Base-by-base conservation (phyloP, 805 yeast genomes). In the Metschnikowia drakensbergensis region DNA sequence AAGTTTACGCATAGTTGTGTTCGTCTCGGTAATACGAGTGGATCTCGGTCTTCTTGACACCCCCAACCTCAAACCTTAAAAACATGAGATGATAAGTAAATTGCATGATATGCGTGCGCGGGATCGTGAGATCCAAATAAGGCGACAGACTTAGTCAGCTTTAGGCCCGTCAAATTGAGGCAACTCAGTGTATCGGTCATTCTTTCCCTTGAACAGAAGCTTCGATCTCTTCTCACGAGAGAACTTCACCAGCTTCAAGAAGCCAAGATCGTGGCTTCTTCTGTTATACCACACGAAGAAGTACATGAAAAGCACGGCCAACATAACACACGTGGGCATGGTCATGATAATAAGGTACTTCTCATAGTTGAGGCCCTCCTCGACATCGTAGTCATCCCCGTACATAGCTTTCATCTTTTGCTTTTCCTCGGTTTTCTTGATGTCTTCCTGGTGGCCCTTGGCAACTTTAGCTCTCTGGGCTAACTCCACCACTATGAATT, bases 251-350 rank as follows among this genome's bases (percentile, higher is more conserved):
- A 63, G 71, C 55, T 60, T 66, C 52, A 72, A 60, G 46, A 64
- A 62, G 33, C 73, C 63, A 51, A 73, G 66, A 57, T 81, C 82
- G 31, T 73, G 69, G 37, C 51, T 45, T 26, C 54, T 54, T 49
- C 71, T 76, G 58, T 84, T 86, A 45, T 78, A 48, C 58, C 69
- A 72, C 9, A 84, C 72, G 64, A 86, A 85, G 51, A 82, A 54
- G 62, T 84, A 86, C 84, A 86, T 83, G 30, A 74, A 70, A 36
- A 84, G 68, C 8, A 80, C 82, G 8, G 83, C 77, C 28, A 86
- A 50, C 11, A 80, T 64, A 17, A 85, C 90, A 39, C 76, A 74
- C 1, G 86, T 76, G 13, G 95, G 95, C 63, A 86, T 77, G 7
- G 85, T 71, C 68, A 85, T 66, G 54, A 85, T 81, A 47, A 84